Evolutionary conservation across 176 grass and related monocot genomes (phyloP), one percentile per base, ranked within the genome.

Genomic region (Saccharum officinarum): DNA sequence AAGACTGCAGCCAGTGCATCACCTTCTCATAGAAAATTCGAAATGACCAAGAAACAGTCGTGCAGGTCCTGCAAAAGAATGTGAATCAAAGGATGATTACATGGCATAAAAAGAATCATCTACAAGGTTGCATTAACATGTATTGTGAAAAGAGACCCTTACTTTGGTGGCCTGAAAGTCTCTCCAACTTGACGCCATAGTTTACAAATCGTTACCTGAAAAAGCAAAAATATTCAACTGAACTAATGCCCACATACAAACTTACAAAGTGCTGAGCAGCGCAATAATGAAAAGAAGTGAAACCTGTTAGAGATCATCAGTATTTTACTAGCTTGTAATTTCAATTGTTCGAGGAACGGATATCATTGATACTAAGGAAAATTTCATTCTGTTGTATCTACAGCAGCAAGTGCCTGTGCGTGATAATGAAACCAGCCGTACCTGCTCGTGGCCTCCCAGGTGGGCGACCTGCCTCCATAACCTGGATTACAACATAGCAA

Each of bases 1-100:
- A 8, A 73, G 45, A 49, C 4, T 52, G 37, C 10, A 67, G 37
- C 20, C 30, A 77, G 76, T 71, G 30, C 36, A 86, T 85, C 86
- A 99, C 97, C 97, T 99, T 99, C 92, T 99, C 97, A 59, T 99
- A 99, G 86, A 99, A 99, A 88, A 92, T 97, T 74, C 97, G 88
- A 88, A 99, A 99, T 83, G 97, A 92, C 97, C 97, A 99, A 55
- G 97, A 99, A 18, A 99, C 94, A 3, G 97, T 99, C 42, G 97
- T 99, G 77, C 97, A 99, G 36, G 97, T 99, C 90, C 97, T 99
- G 88, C 82, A 87, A 81, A 60, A 87, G 31, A 88, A 88, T 69
- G 38, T n/a, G 37, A 12, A 45, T 17, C 15, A n/a, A 82, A 13
- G 40, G 89, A 80, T 31, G 82, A 87, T 66, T n/a, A 57, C 5